Evolutionary conservation across 306 rosid genomes (phyloP), one percentile per base, ranked within the genome.

Genomic region (apple (Malus domestica)): DNA sequence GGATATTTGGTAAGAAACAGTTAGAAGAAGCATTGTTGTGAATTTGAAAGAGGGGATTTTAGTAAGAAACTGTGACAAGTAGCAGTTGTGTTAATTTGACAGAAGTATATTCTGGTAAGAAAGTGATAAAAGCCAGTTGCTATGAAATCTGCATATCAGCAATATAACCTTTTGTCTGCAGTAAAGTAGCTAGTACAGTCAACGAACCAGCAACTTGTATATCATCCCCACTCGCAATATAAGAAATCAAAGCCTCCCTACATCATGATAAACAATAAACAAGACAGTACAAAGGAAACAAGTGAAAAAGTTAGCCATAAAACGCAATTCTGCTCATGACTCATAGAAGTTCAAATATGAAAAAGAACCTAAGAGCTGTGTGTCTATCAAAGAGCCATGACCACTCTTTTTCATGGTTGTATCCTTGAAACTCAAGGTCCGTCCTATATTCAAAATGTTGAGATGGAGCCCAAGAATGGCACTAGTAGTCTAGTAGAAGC

Each of bases 131-230:
- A 70, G 73, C 79, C 58, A 32, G 45, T 68, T 65, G 61, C 33
- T 19, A 66, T 45, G 77, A 54, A 79, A 83, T 63, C 22, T 66
- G 64, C 75, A 73, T 55, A 38, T 76, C 51, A 84, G 68, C 64
- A 35, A 75, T 65, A 76, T 76, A 76, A 92, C 98, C 98, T 92
- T 95, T 92, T 70, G 98, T 92, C 77, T 92, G 96, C 95, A 95
- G 85, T 71, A 95, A 81, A 40, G 93, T 88, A 67, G 96, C 96
- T 52, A 92, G 89, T 68, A 92, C 77, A 60, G 82, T 83, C 84
- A 92, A 79, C 78, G 96, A 89, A 81, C 98, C 98, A 78, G 86
- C 81, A 64, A 92, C 97, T 79, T 80, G 87, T 75, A 83, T 71
- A 71, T 95, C 93, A 42, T 84, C 87, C 82, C 97, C 98, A 74